Percentiles rank a stretch among this genome's conserved stretches.
Evolutionary conservation across 495 filamentous ascomycete species (phyloP).

Genomic region (Penicillium roqueforti): DNA sequence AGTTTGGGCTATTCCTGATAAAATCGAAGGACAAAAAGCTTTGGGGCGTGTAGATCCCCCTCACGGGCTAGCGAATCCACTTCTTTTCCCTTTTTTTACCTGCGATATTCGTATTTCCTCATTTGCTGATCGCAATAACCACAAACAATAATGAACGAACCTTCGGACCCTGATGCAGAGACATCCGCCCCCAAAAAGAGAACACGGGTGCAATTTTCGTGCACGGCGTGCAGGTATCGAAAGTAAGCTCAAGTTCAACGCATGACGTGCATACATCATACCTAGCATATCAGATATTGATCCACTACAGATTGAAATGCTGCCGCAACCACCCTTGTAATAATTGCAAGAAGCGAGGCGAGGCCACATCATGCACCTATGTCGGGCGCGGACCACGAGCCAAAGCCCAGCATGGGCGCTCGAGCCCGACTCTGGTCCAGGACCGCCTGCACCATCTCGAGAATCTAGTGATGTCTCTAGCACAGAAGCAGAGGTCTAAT

Average conservation of each 20-base stretch:
- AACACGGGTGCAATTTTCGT: conserved; percentile 51
- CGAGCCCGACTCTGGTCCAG: conserved; percentile 40
- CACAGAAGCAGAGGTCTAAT: conserved; percentile 34
- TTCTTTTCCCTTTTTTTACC: background rate
- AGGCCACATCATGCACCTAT: conserved; percentile 41
- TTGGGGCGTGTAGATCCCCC: background rate
- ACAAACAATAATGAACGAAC: background rate
- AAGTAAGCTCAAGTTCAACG: conserved; percentile 42
- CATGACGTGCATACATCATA: background rate
- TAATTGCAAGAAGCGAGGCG: conserved; percentile 47
- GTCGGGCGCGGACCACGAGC: conserved; percentile 36
- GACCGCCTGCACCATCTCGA: conserved; percentile 50
- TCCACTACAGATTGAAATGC: conserved; percentile 45
- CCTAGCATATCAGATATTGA: conserved; percentile 4
- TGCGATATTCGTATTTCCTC: background rate
- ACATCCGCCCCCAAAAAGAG: conserved; percentile 36
- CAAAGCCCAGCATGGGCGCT: conserved; percentile 28
- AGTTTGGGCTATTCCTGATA: background rate
- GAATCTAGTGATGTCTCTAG: conserved; percentile 46
- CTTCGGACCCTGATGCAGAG: conserved; percentile 15
- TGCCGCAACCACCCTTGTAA: conserved; percentile 48
- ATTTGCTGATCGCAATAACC: background rate
- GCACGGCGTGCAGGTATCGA: conserved; percentile 48
- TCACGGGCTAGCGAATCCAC: background rate
- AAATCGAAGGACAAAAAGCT: background rate